These are phyloP conservation scores for Pseudonectria buxi DNA, from an alignment of 2,329 filamentous ascomycete genomes.

Conservation along the genomic window DNA sequence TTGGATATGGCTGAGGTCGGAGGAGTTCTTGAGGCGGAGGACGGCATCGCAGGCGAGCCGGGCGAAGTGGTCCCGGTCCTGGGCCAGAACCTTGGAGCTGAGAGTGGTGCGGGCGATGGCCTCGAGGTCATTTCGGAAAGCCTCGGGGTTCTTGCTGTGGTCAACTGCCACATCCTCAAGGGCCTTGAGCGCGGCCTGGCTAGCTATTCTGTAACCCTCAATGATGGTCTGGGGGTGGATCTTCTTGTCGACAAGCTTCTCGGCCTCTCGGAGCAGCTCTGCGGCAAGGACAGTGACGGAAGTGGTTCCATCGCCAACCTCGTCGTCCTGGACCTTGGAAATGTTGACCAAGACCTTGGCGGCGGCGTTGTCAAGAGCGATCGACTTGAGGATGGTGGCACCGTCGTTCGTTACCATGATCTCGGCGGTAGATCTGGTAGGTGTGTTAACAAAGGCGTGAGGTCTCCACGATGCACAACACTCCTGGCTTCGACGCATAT, in stretches of 20 bases:
- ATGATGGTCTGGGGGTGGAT: conserved; percentile 99
- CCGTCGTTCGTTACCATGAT: conserved; percentile 99
- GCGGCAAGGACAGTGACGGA: conserved; percentile 95
- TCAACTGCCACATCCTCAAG: conserved; percentile 81
- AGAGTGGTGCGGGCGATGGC: conserved; percentile 91
- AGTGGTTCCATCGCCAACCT: conserved; percentile 95
- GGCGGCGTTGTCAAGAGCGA: conserved; percentile 95
- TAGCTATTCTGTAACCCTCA: conserved; percentile 97
- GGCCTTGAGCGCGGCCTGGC: conserved; percentile 75
- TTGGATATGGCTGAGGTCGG: conserved; percentile 94
- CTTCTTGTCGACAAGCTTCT: conserved; percentile 96
- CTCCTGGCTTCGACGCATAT: conserved; percentile 4
- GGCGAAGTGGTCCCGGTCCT: conserved; percentile 89
- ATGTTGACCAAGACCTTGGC: conserved; percentile 99
- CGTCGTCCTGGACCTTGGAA: conserved; percentile 98
- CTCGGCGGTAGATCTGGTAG: conserved; percentile 75
- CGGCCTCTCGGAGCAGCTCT: conserved; percentile 89
- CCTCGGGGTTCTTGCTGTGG: conserved; percentile 74
- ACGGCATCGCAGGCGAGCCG: conserved; percentile 87
- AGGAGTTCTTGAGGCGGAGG: conserved; percentile 79
- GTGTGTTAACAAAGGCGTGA: conserved; percentile 14
- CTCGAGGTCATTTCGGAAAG: conserved; percentile 83
- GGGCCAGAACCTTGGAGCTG: conserved; percentile 92
- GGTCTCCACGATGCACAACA: too few species aligned
- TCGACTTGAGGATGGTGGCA: conserved; percentile 95